Percentiles rank a stretch among this genome's conserved stretches.
Evolutionary conservation across 1,284 basidiomycete species (phyloP).

Genomic region (Ceratobasidium sp.): DNA sequence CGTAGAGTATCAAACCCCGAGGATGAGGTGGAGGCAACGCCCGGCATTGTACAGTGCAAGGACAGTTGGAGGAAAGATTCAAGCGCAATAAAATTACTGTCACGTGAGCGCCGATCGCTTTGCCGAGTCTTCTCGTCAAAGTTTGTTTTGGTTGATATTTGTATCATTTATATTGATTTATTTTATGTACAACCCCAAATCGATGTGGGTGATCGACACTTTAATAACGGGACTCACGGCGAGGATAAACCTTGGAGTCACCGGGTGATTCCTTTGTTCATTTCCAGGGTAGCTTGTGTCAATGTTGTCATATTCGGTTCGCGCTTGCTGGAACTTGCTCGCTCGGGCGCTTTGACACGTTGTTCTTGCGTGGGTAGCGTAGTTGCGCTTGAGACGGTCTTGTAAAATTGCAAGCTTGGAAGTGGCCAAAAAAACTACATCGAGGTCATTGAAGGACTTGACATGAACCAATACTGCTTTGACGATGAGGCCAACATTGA

Average conservation of each 20-base stretch:
- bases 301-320: neutral
- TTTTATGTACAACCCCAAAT: neutral
- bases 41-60: slow-evolving; percentile 4
- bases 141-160: neutral
- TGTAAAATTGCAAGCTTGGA: slow-evolving; percentile 31
- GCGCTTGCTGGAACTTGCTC: neutral
- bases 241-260: too few species aligned
- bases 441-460: slow-evolving; percentile 35
- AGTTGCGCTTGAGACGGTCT: slow-evolving; percentile 33
- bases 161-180: neutral
- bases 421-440: slow-evolving; percentile 31
- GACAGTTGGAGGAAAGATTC: neutral
- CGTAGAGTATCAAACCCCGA: slow-evolving; percentile 78
- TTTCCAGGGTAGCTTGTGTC: neutral
- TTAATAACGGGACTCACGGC: too few species aligned
- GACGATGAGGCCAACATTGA: slow-evolving; percentile 34
- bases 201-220: too few species aligned
- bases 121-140: neutral
- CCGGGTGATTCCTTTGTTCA: neutral
- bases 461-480: slow-evolving; percentile 35
- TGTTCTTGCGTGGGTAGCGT: slow-evolving; percentile 19
- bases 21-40: slow-evolving; percentile 20
- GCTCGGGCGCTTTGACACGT: neutral
- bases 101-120: slow-evolving; percentile 22
- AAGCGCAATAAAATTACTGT: slow-evolving; percentile 27